Conservation (phyloP, 371 early-diverging fungal species). For the Mucor velutinosus region DNA sequence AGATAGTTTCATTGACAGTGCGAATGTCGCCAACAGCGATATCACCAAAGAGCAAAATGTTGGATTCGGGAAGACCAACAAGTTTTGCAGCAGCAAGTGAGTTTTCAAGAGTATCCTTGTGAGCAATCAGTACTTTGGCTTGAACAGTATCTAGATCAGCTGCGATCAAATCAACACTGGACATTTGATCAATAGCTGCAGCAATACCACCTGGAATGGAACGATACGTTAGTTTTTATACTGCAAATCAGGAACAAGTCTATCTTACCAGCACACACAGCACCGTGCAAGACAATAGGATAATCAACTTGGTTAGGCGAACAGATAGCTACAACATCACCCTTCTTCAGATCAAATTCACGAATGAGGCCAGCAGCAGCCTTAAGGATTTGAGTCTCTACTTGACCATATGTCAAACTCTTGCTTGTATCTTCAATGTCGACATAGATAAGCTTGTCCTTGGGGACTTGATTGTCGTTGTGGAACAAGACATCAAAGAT, state of each 20-base stretch:
- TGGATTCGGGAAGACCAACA: constrained; percentile 46
- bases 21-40: constrained; percentile 21
- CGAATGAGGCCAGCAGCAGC: constrained; percentile 8
- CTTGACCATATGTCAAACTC: constrained; percentile 8
- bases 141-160: constrained; percentile 64
- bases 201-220: constrained; percentile 53
- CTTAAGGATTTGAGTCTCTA: constrained; percentile 3
- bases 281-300: constrained; percentile 10
- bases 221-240: background rate
- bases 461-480: background rate
- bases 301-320: constrained; percentile 56
- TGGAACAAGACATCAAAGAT: background rate
- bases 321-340: constrained; percentile 67
- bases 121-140: constrained; percentile 42
- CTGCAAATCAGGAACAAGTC: background rate
- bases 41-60: constrained; percentile 58
- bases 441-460: constrained; percentile 6
- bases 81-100: constrained; percentile 54
- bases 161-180: constrained; percentile 57
- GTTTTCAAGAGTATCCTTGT: constrained; percentile 34
- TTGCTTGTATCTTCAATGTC: background rate
- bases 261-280: constrained; percentile 24
- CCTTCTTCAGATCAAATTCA: constrained; percentile 40
- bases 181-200: constrained; percentile 62
- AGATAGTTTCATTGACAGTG: constrained; percentile 24